These are phyloP conservation scores for Beauveria bassiana DNA, from an alignment of 2,329 filamentous ascomycete genomes.

Conservation along the genomic window DNA sequence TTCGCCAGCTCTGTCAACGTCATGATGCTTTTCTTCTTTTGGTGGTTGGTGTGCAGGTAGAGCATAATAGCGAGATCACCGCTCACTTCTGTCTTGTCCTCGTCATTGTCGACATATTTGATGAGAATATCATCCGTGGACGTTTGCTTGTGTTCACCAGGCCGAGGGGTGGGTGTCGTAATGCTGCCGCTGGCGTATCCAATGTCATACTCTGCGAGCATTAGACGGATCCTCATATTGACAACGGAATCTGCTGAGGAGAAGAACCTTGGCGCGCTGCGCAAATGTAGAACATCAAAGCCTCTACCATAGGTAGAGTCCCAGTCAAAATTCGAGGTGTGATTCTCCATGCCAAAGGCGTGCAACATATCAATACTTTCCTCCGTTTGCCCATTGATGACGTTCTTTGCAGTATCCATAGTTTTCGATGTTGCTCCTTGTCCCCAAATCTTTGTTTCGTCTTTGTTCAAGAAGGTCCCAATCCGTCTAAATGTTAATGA, in stretches of 20 bases:
- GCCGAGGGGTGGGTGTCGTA: constrained; percentile 13
- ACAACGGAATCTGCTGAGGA: constrained; percentile 37
- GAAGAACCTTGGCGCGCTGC: constrained; percentile 42
- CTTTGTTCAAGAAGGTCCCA: constrained; percentile 68
- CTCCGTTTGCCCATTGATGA: constrained; percentile 61
- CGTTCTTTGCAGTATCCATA: constrained; percentile 47
- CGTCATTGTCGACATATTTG: constrained; percentile 49
- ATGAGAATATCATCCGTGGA: constrained; percentile 25
- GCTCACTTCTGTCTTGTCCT: constrained; percentile 35
- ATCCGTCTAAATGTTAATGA: constrained; percentile 88
- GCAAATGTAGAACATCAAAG: constrained; percentile 74
- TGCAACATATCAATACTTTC: constrained; percentile 63
- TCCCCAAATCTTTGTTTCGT: constrained; percentile 73
- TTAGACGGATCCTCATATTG: constrained; percentile 42
- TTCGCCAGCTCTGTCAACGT: constrained; percentile 26
- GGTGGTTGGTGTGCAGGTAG: constrained; percentile 52
- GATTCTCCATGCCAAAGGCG: constrained; percentile 83
- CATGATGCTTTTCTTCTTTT: constrained; percentile 20
- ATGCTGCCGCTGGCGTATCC: constrained; percentile 39
- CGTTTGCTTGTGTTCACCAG: background rate
- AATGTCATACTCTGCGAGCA: constrained; percentile 41
- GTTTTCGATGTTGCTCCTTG: constrained; percentile 74
- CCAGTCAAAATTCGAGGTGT: constrained; percentile 66
- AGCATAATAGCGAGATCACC: constrained; percentile 48
- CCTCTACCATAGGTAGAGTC: constrained; percentile 65